A percentile compares a stretch with the other conserved stretches of the same genome.
phyloP scores from a whole-genome alignment of 257 asterid genomes.

The Solanum appendiculatum region DNA sequence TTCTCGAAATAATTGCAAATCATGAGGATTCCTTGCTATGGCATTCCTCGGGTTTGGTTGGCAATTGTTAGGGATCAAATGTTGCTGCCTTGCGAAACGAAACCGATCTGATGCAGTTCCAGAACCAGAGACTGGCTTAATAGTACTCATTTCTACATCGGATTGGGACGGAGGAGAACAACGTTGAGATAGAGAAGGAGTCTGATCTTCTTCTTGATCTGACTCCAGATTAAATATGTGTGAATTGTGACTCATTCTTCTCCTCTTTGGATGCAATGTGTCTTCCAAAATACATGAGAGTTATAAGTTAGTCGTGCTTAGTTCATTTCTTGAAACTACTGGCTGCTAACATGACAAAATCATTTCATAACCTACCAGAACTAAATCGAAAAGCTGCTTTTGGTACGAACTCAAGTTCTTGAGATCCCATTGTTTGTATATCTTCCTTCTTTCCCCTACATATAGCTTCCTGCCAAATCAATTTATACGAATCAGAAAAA shows the following conservation, averaged over 20 bases:
- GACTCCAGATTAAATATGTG: constrained; percentile 17
- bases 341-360: neutral
- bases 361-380: constrained; percentile 22
- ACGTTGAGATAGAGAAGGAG: constrained; percentile 42
- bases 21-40: constrained; percentile 9
- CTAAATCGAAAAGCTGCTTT: constrained; percentile 23
- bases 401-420: constrained; percentile 36
- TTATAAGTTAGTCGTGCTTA: neutral
- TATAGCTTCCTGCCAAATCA: neutral
- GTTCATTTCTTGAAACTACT: neutral
- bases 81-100: constrained; percentile 33
- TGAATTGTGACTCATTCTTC: constrained; percentile 38
- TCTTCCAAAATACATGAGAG: constrained; percentile 26
- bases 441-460: constrained; percentile 41
- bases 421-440: constrained; percentile 19
- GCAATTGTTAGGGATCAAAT: constrained; percentile 12
- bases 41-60: constrained; percentile 14
- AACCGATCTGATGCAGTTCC: constrained; percentile 24
- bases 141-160: constrained; percentile 39
- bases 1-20: constrained; percentile 21
- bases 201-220: constrained; percentile 39
- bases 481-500: neutral
- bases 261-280: constrained; percentile 62
- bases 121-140: constrained; percentile 15
- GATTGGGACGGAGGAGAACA: constrained; percentile 71